Conservation (phyloP, 305 asterid species). For the Plantago coronopus region DNA sequence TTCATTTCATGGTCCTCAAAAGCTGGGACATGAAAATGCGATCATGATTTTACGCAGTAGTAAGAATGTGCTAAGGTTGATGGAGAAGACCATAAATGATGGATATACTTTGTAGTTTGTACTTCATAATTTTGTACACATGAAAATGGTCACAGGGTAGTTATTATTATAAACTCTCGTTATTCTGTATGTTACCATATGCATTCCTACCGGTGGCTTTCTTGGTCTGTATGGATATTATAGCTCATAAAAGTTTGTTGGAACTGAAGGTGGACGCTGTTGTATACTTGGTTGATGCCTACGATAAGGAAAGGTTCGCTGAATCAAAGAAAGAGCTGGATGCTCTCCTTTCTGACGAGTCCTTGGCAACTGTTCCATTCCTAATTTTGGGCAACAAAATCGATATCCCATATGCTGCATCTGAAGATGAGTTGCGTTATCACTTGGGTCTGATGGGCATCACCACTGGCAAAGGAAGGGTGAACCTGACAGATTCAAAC, state of each 20-base stretch:
- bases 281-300: constrained; percentile 47
- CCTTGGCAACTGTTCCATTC: constrained; percentile 44
- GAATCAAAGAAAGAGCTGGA: constrained; percentile 52
- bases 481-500: constrained; percentile 38
- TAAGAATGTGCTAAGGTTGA: too few relatives aligned
- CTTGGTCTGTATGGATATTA: not conserved
- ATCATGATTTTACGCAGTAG: too few relatives aligned
- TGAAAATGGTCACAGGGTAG: too few relatives aligned
- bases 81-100: too few relatives aligned
- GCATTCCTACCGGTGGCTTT: not conserved
- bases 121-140: too few relatives aligned
- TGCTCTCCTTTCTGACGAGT: constrained; percentile 46
- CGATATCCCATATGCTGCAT: constrained; percentile 52
- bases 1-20: too few relatives aligned
- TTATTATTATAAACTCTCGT: not conserved
- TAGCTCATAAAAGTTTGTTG: constrained; percentile 12
- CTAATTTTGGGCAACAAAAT: constrained; percentile 56
- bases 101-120: too few relatives aligned
- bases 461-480: constrained; percentile 56
- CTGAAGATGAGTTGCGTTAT: constrained; percentile 52
- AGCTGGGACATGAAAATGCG: too few relatives aligned
- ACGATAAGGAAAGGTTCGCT: constrained; percentile 48
- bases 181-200: not conserved
- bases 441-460: constrained; percentile 43
- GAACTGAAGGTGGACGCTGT: constrained; percentile 49